These are phyloP conservation scores for Leavenworthia alabamica DNA, from an alignment of 345 rosid genomes.

Conservation along the genomic window DNA sequence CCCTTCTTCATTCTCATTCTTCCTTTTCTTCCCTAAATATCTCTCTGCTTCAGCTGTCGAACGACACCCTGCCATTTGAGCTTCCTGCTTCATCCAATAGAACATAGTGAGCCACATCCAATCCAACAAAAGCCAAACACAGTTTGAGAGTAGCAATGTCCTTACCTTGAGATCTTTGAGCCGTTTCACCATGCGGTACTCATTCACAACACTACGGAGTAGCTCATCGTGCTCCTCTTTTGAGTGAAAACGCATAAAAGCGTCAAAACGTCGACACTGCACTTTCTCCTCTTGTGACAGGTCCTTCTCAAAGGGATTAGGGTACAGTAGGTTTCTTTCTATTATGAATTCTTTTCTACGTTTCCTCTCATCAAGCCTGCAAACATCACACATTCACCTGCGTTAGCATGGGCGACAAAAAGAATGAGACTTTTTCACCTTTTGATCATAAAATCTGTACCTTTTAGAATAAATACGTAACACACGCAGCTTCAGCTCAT, in stretches of 20 bases:
- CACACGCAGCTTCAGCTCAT: constrained; percentile 73
- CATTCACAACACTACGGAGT: constrained; percentile 60
- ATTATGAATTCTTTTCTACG: constrained; percentile 84
- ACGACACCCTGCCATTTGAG: constrained; percentile 84
- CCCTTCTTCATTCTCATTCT: constrained; percentile 74
- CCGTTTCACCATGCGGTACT: constrained; percentile 68
- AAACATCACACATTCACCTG: constrained; percentile 1
- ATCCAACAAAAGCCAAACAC: constrained; percentile 6
- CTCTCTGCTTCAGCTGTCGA: constrained; percentile 77
- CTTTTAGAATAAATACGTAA: constrained; percentile 78
- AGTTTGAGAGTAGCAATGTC: not conserved
- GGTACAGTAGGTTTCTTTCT: constrained; percentile 72
- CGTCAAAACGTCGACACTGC: constrained; percentile 62
- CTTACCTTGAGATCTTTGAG: constrained; percentile 73
- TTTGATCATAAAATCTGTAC: constrained; percentile 30
- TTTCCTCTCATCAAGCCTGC: constrained; percentile 95
- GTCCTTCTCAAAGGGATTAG: constrained; percentile 68
- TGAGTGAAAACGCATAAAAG: constrained; percentile 86
- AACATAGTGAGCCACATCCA: constrained; percentile 17
- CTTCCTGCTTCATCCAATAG: constrained; percentile 52
- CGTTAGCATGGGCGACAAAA: not conserved
- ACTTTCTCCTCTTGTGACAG: constrained; percentile 76
- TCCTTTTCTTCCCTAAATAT: constrained; percentile 54
- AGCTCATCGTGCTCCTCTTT: constrained; percentile 88
- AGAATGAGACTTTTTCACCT: constrained; percentile 1